phyloP scores from a whole-genome alignment of 495 filamentous ascomycete genomes.

The Hyaloscypha hepaticicola region DNA sequence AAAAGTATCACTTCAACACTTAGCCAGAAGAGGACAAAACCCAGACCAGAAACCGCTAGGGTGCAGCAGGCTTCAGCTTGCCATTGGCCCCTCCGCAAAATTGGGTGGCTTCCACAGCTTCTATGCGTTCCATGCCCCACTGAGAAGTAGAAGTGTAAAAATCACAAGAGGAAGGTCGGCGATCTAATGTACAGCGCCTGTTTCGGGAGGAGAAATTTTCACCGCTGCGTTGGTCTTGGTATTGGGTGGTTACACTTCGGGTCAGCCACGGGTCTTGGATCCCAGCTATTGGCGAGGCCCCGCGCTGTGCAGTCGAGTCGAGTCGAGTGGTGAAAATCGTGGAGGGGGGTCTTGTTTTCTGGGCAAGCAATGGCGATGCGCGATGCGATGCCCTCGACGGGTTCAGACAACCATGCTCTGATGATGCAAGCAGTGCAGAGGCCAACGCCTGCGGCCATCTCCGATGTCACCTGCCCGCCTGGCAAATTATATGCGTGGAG shows the following conservation, averaged over 20 bases:
- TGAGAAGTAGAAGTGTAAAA: background rate
- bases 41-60: conserved; percentile 14
- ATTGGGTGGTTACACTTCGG: conserved; percentile 1
- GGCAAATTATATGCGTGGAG: conserved; percentile 4
- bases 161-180: conserved; percentile 5
- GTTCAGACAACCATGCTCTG: conserved; percentile 20
- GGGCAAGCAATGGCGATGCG: background rate
- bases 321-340: background rate
- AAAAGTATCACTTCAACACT: conserved; percentile 15
- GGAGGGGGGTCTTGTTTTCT: background rate
- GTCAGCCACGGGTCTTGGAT: conserved; percentile 16
- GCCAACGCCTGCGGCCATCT: conserved; percentile 18
- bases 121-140: conserved; percentile 22
- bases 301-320: background rate
- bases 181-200: background rate
- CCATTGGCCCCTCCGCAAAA: conserved; percentile 25
- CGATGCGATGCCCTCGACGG: background rate
- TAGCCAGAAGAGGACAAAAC: conserved; percentile 22
- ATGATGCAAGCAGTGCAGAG: conserved; percentile 6
- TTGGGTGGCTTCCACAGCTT: conserved; percentile 16
- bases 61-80: background rate
- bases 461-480: conserved; percentile 26
- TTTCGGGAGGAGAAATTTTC: conserved; percentile 16
- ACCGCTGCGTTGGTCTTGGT: background rate
- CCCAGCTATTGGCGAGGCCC: conserved; percentile 4